Percentiles rank a stretch among this genome's conserved stretches.
phyloP scores from a whole-genome alignment of 495 filamentous ascomycete species.

The Glarea lozoyensis region DNA sequence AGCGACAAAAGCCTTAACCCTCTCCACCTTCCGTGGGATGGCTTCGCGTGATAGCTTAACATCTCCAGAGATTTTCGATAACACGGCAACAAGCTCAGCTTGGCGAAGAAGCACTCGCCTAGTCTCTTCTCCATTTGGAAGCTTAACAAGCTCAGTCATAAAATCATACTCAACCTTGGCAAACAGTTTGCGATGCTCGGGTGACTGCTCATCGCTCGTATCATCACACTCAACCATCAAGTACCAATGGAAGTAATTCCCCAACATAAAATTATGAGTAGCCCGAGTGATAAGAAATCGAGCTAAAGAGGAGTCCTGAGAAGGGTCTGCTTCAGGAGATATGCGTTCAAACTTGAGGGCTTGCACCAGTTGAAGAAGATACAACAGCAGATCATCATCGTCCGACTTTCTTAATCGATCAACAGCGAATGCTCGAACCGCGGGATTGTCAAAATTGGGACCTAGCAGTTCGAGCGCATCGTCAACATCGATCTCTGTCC shows the following conservation, averaged over 20 bases:
- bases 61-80: conserved; percentile 85
- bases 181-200: conserved; percentile 73
- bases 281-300: conserved; percentile 83
- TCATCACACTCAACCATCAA: conserved; percentile 96
- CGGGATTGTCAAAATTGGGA: conserved; percentile 79
- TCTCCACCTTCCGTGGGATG: conserved; percentile 69
- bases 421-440: conserved; percentile 87
- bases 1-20: conserved; percentile 68
- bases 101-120: conserved; percentile 73
- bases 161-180: conserved; percentile 91
- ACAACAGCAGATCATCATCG: conserved; percentile 86
- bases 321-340: conserved; percentile 38
- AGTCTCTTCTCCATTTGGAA: conserved; percentile 54
- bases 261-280: conserved; percentile 75
- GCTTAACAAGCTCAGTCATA: conserved; percentile 69
- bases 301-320: conserved; percentile 80
- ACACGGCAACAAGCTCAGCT: conserved; percentile 77
- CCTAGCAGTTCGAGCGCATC: conserved; percentile 93
- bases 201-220: conserved; percentile 56
- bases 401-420: conserved; percentile 85
- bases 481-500: conserved; percentile 96
- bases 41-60: conserved; percentile 74
- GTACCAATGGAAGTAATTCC: conserved; percentile 97
- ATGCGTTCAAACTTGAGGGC: conserved; percentile 92
- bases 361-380: conserved; percentile 91